phyloP scores from a whole-genome alignment of 441 rosid genomes.

The Arabidopsis hybrid region DNA sequence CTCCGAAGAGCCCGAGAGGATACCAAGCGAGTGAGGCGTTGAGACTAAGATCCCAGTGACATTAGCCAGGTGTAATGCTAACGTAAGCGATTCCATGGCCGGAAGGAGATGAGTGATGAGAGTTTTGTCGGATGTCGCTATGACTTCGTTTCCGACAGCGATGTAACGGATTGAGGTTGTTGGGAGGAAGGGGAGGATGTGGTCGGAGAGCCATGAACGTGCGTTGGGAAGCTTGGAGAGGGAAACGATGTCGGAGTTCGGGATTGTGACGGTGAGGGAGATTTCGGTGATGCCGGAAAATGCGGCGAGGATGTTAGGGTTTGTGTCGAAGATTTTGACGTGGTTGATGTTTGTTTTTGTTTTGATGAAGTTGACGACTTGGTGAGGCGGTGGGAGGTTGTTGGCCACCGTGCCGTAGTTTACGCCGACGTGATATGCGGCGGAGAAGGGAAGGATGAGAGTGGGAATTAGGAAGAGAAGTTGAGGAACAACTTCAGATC shows the following conservation, averaged over 20 bases:
- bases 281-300: slow-evolving; percentile 66
- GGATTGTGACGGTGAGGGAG: slow-evolving; percentile 65
- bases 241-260: slow-evolving; percentile 65
- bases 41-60: slow-evolving; percentile 57
- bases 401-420: slow-evolving; percentile 82
- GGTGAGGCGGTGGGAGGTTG: slow-evolving; percentile 74
- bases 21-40: slow-evolving; percentile 78
- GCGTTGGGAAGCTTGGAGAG: slow-evolving; percentile 66
- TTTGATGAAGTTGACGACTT: slow-evolving; percentile 68
- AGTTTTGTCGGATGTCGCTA: slow-evolving; percentile 62
- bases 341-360: slow-evolving; percentile 66
- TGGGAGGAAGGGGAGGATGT: slow-evolving; percentile 64
- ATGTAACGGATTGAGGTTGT: slow-evolving; percentile 59
- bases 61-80: slow-evolving; percentile 61
- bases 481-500: not conserved
- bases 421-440: slow-evolving; percentile 60
- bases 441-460: slow-evolving; percentile 38
- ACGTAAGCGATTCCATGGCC: slow-evolving; percentile 67
- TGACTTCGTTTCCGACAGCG: slow-evolving; percentile 74
- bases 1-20: slow-evolving; percentile 63
- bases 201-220: slow-evolving; percentile 57
- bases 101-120: slow-evolving; percentile 66
- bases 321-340: slow-evolving; percentile 72
- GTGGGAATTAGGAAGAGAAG: slow-evolving; percentile 26
- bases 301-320: slow-evolving; percentile 68